Evolutionary conservation across 2,329 filamentous ascomycete genomes (phyloP).

Genomic region (Scedosporium apiospermum): DNA sequence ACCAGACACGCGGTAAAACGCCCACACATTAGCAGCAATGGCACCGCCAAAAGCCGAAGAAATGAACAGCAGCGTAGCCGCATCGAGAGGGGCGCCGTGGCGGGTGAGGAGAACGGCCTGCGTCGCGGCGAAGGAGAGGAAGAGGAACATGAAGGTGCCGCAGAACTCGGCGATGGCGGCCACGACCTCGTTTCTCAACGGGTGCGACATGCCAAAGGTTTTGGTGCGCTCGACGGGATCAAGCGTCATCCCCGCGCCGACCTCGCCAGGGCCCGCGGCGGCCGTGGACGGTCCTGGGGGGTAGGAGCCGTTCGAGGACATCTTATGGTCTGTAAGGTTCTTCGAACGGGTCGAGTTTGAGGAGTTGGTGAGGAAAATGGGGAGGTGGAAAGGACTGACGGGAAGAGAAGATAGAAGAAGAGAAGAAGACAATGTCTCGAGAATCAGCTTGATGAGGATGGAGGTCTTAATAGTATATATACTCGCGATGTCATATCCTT

Average conservation of each 20-base stretch:
- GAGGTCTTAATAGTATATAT: background rate
- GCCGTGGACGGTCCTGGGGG: background rate
- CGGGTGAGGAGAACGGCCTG: conserved; percentile 8
- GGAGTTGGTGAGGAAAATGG: too few species aligned
- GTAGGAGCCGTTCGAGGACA: background rate
- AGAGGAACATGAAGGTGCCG: conserved; percentile 44
- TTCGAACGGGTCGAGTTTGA: too few species aligned
- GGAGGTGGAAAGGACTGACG: too few species aligned
- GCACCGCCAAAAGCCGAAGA: conserved; percentile 39
- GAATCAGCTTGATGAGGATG: too few species aligned
- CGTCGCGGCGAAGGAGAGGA: conserved; percentile 27
- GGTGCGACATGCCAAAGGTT: conserved; percentile 4
- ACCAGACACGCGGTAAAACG: conserved; percentile 45
- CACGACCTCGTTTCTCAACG: conserved; percentile 24
- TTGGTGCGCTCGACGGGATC: background rate
- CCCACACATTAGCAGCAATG: conserved; percentile 44
- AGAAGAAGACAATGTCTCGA: too few species aligned
- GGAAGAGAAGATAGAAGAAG: too few species aligned
- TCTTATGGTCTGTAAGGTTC: background rate
- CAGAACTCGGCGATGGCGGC: conserved; percentile 40
- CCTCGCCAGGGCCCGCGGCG: background rate
- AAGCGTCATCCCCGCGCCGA: background rate
- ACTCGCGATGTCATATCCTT: background rate
- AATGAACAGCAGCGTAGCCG: conserved; percentile 32
- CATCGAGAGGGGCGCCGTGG: conserved; percentile 7